Evolutionary conservation across 495 filamentous ascomycete genomes (phyloP), one percentile per base, ranked within the genome.

Genomic region (Trichocladium uniseriatum): DNA sequence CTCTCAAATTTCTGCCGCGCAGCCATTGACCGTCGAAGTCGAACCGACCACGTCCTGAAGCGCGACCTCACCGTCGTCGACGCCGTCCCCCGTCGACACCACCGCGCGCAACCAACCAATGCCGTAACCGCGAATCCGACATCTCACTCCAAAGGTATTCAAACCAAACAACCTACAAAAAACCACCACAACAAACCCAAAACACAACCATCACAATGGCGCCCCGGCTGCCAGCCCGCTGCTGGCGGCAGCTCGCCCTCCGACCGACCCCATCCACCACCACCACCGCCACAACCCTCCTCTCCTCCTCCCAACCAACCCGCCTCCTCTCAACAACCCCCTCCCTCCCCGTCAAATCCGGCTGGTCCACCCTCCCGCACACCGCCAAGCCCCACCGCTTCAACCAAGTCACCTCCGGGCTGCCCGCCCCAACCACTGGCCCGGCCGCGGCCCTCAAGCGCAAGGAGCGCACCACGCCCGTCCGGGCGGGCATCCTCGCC

Each of bases 391-490:
- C 69, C 4, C 57, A 47, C n/a, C 70, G 71, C 16, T 79, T 76
- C 71, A 78, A 78, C 67, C 73, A 76, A 50, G 48, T 58, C 6
- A 65, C 62, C 8, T 56, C 71, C 0, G 75, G 74, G 36, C 60
- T 79, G 5, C 76, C 76, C 0, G 65, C 78, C 15, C 81, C 87
- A 27, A 79, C 79, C 28, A 78, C 83, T 10, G 87, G 87, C 6
- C 78, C 84, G 10, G 79, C 81, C 3, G 89, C 88, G 13, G 89
- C 91, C 5, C 78, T 96, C 31, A 74, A 79, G 63, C 86, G 91
- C 43, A 89, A 83, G 59, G 81, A 78, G 41, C 72, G 75, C 49
- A 84, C 84, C 0, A 80, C 89, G 7, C 91, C 92, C 0, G 68
- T 86, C 31, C 83, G 92, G 0, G 82, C 87, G 24, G 92, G 92